Conservation (phyloP, 768 basidiomycete species). For the Rhodotorula graminis region DNA sequence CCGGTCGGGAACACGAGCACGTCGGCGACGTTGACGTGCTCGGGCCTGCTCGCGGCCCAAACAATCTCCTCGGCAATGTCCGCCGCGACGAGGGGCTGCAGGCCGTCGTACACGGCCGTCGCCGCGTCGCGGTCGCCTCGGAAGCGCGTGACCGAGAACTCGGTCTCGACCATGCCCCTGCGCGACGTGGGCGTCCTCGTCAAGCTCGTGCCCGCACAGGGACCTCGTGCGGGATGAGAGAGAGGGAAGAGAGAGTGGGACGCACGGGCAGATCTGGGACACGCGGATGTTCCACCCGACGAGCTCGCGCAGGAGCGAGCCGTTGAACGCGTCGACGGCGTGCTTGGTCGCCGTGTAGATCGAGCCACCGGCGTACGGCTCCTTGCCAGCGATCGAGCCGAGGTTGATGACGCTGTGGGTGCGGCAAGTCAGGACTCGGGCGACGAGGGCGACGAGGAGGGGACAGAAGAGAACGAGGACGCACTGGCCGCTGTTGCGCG, state of each 20-base stretch:
- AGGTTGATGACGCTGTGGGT: constrained; percentile 71
- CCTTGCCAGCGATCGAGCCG: constrained; percentile 79
- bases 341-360: constrained; percentile 84
- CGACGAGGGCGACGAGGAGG: background rate
- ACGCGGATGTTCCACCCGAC: constrained; percentile 85
- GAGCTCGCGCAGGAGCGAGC: constrained; percentile 69
- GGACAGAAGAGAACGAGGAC: background rate
- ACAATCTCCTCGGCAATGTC: constrained; percentile 84
- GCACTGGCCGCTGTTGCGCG: constrained; percentile 53
- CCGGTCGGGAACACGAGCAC: constrained; percentile 49
- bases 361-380: constrained; percentile 58
- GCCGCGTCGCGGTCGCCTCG: constrained; percentile 76
- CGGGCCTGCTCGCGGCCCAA: constrained; percentile 77
- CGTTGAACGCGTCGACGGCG: constrained; percentile 75
- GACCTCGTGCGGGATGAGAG: no score
- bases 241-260: background rate
- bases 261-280: constrained; percentile 88
- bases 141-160: constrained; percentile 87
- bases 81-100: constrained; percentile 36
- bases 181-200: no score
- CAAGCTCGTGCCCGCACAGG: no score
- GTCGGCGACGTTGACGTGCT: constrained; percentile 54
- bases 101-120: constrained; percentile 76
- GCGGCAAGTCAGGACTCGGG: background rate
- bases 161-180: constrained; percentile 44